Evolutionary conservation across 345 rosid genomes (phyloP), one percentile per base, ranked within the genome.

Genomic region (Eutrema japonicum): DNA sequence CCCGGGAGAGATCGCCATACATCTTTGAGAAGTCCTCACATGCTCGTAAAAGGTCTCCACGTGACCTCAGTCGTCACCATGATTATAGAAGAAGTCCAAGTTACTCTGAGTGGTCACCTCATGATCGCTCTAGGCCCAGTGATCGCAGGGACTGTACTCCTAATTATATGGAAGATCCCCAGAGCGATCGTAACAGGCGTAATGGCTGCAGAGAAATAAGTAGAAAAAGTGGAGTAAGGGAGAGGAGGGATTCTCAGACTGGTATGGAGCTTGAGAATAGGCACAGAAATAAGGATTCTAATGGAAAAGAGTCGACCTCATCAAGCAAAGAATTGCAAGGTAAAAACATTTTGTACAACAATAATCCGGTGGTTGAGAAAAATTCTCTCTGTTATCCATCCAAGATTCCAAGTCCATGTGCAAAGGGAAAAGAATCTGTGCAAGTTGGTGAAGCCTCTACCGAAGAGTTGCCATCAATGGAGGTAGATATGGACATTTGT

Each of bases 401-500:
- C 37, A 86, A 83, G 77, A 71, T 83, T 51, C 80, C 71, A 73
- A 83, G 79, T 71, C 82, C 87, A 9, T 74, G 62, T 52, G 75
- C 54, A 41, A 77, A 71, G 77, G 68, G 76, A 80, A 81, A 68
- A 73, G 87, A 82, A 63, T 77, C 85, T 68, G 77, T 86, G 67
- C 78, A 73, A 66, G 83, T 69, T 61, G 81, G 75, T 77, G 88
- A 51, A 66, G 80, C 74, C 65, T 84, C 84, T 77, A 82, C 80
- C 27, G 92, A 85, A 80, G 98, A 89, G 83, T 79, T 86, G 80
- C 84, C 76, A 22, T 96, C 99, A 33, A 96, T 96, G 99, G 99
- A 96, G 87, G 99, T 92, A 82, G 99, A 96, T 81, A 96, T 95
- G 99, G 99, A 95, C 79, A 95, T 95, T 65, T 86, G 96, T 74